These are phyloP conservation scores for Pseudocercospora fuligena DNA, from an alignment of 2,329 filamentous ascomycete genomes.

Conservation along the genomic window DNA sequence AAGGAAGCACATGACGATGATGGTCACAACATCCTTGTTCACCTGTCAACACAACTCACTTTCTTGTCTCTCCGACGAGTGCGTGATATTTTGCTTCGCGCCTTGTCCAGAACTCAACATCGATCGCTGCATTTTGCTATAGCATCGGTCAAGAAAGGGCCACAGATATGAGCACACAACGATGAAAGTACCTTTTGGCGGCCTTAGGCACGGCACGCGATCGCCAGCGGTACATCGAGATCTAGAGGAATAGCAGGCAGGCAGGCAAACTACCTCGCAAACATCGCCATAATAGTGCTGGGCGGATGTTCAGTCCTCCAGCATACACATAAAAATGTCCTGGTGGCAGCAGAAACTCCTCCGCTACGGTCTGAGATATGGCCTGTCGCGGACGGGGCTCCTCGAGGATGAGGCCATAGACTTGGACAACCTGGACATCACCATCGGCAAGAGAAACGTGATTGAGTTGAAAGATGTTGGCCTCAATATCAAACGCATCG, in stretches of 20 bases:
- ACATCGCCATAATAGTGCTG: constrained; percentile 22
- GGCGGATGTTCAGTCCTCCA: background rate
- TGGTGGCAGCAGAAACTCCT: constrained; percentile 85
- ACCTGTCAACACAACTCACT: background rate
- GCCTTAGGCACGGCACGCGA: constrained; percentile 27
- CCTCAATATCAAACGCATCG: constrained; percentile 66
- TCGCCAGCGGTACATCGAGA: constrained; percentile 59
- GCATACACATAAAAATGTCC: constrained; percentile 17
- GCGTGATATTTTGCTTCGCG: background rate
- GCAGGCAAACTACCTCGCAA: constrained; percentile 51
- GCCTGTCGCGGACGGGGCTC: constrained; percentile 79
- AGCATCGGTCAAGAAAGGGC: background rate
- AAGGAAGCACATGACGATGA: background rate
- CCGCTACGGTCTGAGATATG: constrained; percentile 64
- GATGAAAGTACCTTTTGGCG: constrained; percentile 16
- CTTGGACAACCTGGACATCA: constrained; percentile 82
- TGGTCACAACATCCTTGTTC: background rate
- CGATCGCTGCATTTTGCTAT: background rate
- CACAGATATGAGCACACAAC: background rate
- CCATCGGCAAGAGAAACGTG: constrained; percentile 78
- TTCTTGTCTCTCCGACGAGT: background rate
- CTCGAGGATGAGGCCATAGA: constrained; percentile 87
- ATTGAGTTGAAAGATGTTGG: constrained; percentile 88
- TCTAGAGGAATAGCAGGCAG: constrained; percentile 59
- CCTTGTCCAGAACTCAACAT: background rate